A percentile compares a stretch with the other conserved stretches of the same genome.
Evolutionary conservation across 805 yeast genomes (phyloP).

Genomic region (Nakazawaea ernobii): DNA sequence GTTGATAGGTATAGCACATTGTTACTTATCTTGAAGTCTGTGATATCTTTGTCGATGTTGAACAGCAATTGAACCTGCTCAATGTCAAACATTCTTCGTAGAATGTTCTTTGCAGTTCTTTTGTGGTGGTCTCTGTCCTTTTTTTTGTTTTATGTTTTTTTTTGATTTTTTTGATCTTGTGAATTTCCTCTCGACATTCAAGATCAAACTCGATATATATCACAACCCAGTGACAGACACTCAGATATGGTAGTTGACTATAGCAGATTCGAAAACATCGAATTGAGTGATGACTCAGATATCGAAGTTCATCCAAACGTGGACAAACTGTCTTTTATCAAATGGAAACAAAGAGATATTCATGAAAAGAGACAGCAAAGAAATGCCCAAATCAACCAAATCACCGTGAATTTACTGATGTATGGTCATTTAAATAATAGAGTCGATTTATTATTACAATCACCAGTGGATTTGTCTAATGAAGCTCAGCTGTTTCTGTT

Average conservation of each 20-base stretch:
- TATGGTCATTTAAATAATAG: constrained; percentile 68
- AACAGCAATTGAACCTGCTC: constrained; percentile 12
- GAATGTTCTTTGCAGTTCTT: not conserved
- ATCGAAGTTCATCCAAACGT: constrained; percentile 98
- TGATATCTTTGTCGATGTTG: constrained; percentile 25
- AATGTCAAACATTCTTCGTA: constrained; percentile 6
- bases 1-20: constrained; percentile 54
- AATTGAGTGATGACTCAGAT: constrained; percentile 94
- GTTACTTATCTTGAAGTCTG: constrained; percentile 45
- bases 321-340: constrained; percentile 85
- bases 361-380: constrained; percentile 87
- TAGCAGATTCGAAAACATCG: constrained; percentile 97
- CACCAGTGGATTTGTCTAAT: constrained; percentile 3
- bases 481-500: constrained; percentile 17
- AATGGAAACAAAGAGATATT: constrained; percentile 96
- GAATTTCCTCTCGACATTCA: not conserved
- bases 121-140: not conserved
- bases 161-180: not conserved
- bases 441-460: constrained; percentile 53
- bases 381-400: constrained; percentile 68
- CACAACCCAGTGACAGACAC: no score
- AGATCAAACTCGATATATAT: not conserved
- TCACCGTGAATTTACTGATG: constrained; percentile 76
- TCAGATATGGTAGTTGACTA: constrained; percentile 73
- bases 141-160: not conserved